Base-by-base conservation (phyloP, 2,329 filamentous ascomycete species). In the Aspergillus felis region DNA sequence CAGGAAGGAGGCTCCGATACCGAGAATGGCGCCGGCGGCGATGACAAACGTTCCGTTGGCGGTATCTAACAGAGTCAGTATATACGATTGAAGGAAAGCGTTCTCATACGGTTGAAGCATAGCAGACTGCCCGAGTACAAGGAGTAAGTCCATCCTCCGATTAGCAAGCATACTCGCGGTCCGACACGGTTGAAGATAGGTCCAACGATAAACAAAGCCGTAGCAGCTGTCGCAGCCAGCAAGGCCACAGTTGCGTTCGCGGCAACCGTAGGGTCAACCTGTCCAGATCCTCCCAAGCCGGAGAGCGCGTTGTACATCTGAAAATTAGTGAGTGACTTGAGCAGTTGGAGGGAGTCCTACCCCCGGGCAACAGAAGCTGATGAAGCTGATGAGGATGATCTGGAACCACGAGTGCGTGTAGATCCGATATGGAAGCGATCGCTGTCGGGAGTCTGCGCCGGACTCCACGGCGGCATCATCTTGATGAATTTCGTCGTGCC, bases 301-400 rank as follows among this genome's bases (percentile, higher is more conserved):
- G 68, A 67, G 4, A 81, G 68, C 8, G 78, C 78, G 69, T 80
- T 81, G 67, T 78, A 80, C 78, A 80, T 79, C 77, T 79, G 51
- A 38, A 3, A 1, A 27, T 44, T 44, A 20, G 22, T 14, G 42
- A 60, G 41, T 7, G 41, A 12, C 20, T 32, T 25, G 10, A 35
- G 32, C n/a, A 3, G 6, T 3, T 24, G n/a, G 12, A 1, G 17
- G 2, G 22, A 32, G 55, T 25, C 62, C 42, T 29, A 65, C 54
- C 3, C 73, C 78, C 52, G 78, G 78, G 35, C 77, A 74, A 54
- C 78, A 81, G 62, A 81, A 80, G 61, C 77, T 81, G 53, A 81
- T 80, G 51, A 81, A 70, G 64, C 76, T 78, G 56, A 81, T 80
- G 51, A 81, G 68, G 2, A 78, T 27, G 50, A 81, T 79, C 64